Percentiles rank a stretch among this genome's conserved stretches.
phyloP scores from a whole-genome alignment of 495 filamentous ascomycete species.

The Podospora bellae-mahoneyi region DNA sequence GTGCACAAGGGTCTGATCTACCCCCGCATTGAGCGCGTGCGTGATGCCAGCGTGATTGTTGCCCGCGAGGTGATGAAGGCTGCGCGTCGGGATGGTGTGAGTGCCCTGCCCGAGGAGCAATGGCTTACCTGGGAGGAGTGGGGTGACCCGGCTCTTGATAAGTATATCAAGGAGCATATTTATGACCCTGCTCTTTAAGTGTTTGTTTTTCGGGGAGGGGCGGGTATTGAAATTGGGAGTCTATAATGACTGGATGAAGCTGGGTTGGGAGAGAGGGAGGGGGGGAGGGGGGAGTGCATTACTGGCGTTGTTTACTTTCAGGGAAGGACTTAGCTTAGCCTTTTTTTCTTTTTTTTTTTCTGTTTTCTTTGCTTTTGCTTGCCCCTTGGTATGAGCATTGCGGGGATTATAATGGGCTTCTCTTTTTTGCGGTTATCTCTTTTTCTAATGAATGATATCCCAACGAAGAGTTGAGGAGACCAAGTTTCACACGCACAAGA shows the following conservation, averaged over 20 bases:
- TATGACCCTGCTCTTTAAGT: slow-evolving; percentile 61
- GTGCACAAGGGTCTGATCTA: slow-evolving; percentile 80
- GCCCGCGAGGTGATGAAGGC: slow-evolving; percentile 90
- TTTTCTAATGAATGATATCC: slow-evolving; percentile 5
- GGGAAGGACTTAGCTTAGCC: background rate
- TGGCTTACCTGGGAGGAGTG: slow-evolving; percentile 83
- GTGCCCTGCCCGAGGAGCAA: slow-evolving; percentile 58
- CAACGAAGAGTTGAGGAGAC: background rate
- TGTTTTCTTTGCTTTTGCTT: background rate
- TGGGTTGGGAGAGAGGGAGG: background rate
- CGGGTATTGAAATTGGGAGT: background rate
- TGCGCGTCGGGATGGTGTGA: slow-evolving; percentile 60
- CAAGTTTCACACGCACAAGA: background rate
- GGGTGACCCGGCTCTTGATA: slow-evolving; percentile 70
- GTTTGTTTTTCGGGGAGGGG: background rate
- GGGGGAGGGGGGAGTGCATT: background rate
- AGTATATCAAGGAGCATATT: slow-evolving; percentile 75
- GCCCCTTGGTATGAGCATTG: background rate
- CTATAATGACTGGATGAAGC: background rate
- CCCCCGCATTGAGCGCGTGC: slow-evolving; percentile 87
- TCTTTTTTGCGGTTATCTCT: slow-evolving; percentile 4
- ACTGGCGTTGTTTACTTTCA: background rate
- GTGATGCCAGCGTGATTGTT: slow-evolving; percentile 83
- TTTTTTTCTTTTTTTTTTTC: background rate
- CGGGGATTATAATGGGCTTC: background rate